Conservation (phyloP, 805 yeast genomes). For the Candida arabinofermentans region DNA sequence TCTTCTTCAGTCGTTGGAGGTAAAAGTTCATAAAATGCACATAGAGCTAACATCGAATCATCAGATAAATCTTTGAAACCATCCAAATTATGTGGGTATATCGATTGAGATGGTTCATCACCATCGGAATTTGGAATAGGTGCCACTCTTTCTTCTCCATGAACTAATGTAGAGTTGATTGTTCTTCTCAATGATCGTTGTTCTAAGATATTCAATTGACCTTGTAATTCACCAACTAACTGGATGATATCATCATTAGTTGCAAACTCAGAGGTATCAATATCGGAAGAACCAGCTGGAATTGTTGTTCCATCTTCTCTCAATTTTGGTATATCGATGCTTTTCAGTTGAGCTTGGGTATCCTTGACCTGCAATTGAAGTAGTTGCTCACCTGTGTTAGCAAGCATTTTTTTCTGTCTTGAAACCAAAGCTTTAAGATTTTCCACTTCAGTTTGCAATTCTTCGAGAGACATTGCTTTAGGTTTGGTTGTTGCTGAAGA, state of each 20-base stretch:
- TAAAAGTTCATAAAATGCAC: conserved; percentile 72
- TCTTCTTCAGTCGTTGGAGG: conserved; percentile 60
- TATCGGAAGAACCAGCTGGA: conserved; percentile 1
- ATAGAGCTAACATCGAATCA: conserved; percentile 46
- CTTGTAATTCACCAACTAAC: conserved; percentile 84
- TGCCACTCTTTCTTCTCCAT: conserved; percentile 45
- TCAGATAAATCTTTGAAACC: conserved; percentile 48
- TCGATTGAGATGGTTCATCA: conserved; percentile 48
- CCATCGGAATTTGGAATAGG: conserved; percentile 81
- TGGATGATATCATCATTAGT: conserved; percentile 84
- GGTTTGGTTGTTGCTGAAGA: conserved; percentile 35
- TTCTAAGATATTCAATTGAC: conserved; percentile 76
- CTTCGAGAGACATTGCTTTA: conserved; percentile 31
- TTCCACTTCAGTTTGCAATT: conserved; percentile 43
- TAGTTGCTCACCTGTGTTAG: conserved; percentile 77
- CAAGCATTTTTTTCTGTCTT: conserved; percentile 62
- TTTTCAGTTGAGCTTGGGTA: conserved; percentile 31
- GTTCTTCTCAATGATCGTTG: conserved; percentile 71
- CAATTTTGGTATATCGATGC: conserved; percentile 21
- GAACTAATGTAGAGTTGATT: conserved; percentile 51
- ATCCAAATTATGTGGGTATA: conserved; percentile 55
- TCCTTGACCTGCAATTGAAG: conserved; percentile 64
- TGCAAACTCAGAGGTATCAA: conserved; percentile 55
- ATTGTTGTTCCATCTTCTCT: conserved; percentile 14
- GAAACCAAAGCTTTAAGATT: conserved; percentile 50